Evolutionary conservation across 352 stramenopile genomes (phyloP), one percentile per base, ranked within the genome.

Genomic region (Phytophthora tubulina): DNA sequence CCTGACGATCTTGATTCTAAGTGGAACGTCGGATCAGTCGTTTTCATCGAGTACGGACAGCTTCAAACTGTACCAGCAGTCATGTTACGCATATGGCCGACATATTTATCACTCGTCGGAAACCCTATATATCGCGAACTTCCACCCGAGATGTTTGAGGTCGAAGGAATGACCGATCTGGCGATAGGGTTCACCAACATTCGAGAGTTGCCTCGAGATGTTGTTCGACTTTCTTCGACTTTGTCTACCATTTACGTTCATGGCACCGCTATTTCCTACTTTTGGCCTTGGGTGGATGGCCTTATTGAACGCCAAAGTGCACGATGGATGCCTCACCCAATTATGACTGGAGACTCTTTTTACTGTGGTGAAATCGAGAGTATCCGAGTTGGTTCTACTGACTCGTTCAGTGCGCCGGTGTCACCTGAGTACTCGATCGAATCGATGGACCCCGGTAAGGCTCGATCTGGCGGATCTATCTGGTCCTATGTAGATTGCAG

Each of bases 401-500:
- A 21, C n/a, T 11, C 0, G 2, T 49, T 59, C 15, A 21, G 8
- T 38, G 52, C 8, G 10, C 0, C 6, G 13, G 6, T 17, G 11
- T 59, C 35, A 11, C 11, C 52, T 4, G 0, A n/a, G 5, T 59
- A 49, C 6, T 59, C 52, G 17, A 11, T 15, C 6, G 0, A 36
- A 48, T 48, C 48, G 33, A 48, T 59, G 52, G 36, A 59, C 52
- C 8, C 52, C 15, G 11, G 2, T 9, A 59, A 59, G 9, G 52
- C 35, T 14, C 17, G 8, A n/a, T 3, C 17, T 10, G 35, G 11
- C 21, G 52, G 52, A 32, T 33, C 17, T 31, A 59, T 59, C n/a
- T 58, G 52, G 52, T 59, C 52, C 9, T 38, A n/a, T 36, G 48
- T 67, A 6, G 49, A 67, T 54, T 27, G 21, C 21, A 27, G 21